phyloP scores from a whole-genome alignment of 2,329 filamentous ascomycete species.

The Sporothrix pseudoabietina region DNA sequence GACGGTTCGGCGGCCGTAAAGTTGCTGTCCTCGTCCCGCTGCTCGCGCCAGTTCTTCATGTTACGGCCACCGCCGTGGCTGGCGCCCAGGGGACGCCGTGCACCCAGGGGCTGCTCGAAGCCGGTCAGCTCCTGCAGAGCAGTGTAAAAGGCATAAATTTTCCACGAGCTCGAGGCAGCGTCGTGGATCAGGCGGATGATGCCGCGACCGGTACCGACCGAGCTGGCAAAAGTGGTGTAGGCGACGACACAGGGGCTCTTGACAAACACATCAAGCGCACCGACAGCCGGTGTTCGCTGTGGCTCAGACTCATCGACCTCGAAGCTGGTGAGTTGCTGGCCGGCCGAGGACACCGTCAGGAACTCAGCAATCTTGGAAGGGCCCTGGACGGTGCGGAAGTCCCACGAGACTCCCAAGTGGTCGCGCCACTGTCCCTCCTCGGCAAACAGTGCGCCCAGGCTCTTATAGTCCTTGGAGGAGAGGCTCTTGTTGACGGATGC shows the following conservation, averaged over 20 bases:
- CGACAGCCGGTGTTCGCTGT: slow-evolving; percentile 48
- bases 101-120: slow-evolving; percentile 53
- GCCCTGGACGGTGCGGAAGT: slow-evolving; percentile 55
- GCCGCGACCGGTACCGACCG: slow-evolving; percentile 58
- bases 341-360: slow-evolving; percentile 42
- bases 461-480: slow-evolving; percentile 41
- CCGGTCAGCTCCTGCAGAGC: slow-evolving; percentile 57
- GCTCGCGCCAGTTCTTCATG: slow-evolving; percentile 63
- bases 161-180: slow-evolving; percentile 52
- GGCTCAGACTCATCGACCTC: slow-evolving; percentile 50
- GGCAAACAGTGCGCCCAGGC: slow-evolving; percentile 46
- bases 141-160: slow-evolving; percentile 66
- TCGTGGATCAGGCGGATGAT: slow-evolving; percentile 55
- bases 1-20: slow-evolving; percentile 56
- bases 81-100: slow-evolving; percentile 57
- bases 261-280: slow-evolving; percentile 53
- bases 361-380: slow-evolving; percentile 46
- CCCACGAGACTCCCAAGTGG: slow-evolving; percentile 59
- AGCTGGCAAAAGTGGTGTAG: slow-evolving; percentile 58
- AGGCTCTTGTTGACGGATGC: slow-evolving; percentile 48
- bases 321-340: slow-evolving; percentile 46
- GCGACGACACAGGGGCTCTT: slow-evolving; percentile 57
- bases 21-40: slow-evolving; percentile 50
- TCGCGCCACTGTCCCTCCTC: slow-evolving; percentile 60
- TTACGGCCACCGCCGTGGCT: slow-evolving; percentile 55